Conservation (phyloP, 2,329 filamentous ascomycete species). For the Xylariaceae sp. region DNA sequence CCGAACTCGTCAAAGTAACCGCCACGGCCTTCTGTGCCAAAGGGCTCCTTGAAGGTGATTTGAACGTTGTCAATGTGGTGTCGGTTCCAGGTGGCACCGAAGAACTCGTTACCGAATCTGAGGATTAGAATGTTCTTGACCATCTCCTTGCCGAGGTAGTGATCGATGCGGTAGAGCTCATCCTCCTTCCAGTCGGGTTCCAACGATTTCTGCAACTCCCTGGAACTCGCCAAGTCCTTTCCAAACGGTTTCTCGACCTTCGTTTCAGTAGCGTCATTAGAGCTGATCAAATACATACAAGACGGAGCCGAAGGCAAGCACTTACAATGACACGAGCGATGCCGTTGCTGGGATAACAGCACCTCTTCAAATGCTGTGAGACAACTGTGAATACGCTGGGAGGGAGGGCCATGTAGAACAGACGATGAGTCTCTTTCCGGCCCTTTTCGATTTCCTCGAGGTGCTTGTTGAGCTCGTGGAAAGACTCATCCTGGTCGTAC, state of each 20-base stretch:
- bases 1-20: slow-evolving; percentile 99
- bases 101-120: slow-evolving; percentile 97
- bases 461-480: slow-evolving; percentile 79
- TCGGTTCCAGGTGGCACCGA: slow-evolving; percentile 97
- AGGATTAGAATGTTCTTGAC: slow-evolving; percentile 99
- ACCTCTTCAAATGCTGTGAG: slow-evolving; percentile 93
- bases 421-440: slow-evolving; percentile 77
- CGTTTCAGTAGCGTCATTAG: slow-evolving; percentile 13
- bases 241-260: slow-evolving; percentile 99
- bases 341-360: slow-evolving; percentile 89
- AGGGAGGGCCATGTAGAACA: slow-evolving; percentile 99
- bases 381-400: slow-evolving; percentile 98
- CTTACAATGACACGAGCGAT: slow-evolving; percentile 91
- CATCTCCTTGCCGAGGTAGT: slow-evolving; percentile 99
- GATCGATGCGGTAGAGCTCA: slow-evolving; percentile 97
- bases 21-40: slow-evolving; percentile 94
- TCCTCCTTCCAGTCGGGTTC: slow-evolving; percentile 98
- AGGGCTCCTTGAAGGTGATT: slow-evolving; percentile 99
- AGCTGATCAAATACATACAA: not conserved
- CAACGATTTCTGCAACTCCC: slow-evolving; percentile 89
- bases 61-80: slow-evolving; percentile 99
- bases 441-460: slow-evolving; percentile 80
- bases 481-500: slow-evolving; percentile 96
- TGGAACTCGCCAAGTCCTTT: slow-evolving; percentile 90
- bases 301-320: slow-evolving; percentile 18